phyloP scores from a whole-genome alignment of 2,329 filamentous ascomycete genomes.

The Monosporascus sp. region DNA sequence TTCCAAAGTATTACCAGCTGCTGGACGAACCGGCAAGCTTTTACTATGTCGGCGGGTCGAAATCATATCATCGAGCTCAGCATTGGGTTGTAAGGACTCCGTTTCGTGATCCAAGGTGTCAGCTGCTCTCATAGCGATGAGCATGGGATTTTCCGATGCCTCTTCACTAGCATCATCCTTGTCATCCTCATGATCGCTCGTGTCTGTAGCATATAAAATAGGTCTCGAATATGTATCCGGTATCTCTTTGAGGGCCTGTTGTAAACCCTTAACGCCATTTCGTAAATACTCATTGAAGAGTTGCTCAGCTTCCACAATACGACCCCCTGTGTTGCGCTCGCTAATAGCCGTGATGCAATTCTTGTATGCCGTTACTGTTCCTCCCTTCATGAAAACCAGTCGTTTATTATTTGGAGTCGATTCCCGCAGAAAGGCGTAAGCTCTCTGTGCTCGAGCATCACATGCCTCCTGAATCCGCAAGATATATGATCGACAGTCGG shows the following conservation, averaged over 20 bases:
- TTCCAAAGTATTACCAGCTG: constrained; percentile 38
- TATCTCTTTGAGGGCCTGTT: constrained; percentile 6
- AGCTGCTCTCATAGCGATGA: constrained; percentile 53
- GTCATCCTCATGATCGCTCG: constrained; percentile 6
- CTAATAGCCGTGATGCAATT: constrained; percentile 52
- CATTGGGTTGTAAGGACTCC: constrained; percentile 45
- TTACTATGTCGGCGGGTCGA: constrained; percentile 39
- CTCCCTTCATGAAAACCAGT: constrained; percentile 57
- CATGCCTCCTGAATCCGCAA: constrained; percentile 47
- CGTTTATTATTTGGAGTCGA: constrained; percentile 43
- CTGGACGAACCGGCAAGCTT: constrained; percentile 44
- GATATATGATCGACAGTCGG: constrained; percentile 38
- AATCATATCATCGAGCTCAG: constrained; percentile 43
- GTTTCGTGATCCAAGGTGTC: constrained; percentile 54
- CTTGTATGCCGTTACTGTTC: constrained; percentile 49
- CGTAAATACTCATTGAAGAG: constrained; percentile 48
- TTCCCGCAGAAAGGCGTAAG: constrained; percentile 45
- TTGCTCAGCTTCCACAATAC: constrained; percentile 43
- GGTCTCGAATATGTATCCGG: constrained; percentile 2
- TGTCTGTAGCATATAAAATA: constrained; percentile 8
- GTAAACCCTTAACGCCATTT: constrained; percentile 40
- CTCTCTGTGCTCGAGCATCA: constrained; percentile 40
- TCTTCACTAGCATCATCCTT: constrained; percentile 2
- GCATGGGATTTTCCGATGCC: constrained; percentile 42
- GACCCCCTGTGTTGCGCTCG: constrained; percentile 45